Conservation (phyloP, 257 asterid species). For the Paraleonurus japonicus region DNA sequence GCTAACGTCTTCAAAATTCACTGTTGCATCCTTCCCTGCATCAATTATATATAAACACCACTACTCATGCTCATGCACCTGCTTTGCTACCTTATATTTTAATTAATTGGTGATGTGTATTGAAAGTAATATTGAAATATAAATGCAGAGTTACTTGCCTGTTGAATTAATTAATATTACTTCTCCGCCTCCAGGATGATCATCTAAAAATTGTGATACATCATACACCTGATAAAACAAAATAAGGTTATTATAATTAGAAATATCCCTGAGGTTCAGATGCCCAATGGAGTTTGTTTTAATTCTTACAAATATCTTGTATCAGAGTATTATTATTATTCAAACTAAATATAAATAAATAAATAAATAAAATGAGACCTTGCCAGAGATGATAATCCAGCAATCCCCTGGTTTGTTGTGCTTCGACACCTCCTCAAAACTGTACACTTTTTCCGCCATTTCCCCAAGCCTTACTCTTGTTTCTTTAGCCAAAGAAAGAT, state of each 20-base stretch:
- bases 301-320: too few species aligned
- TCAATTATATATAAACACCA: too few species aligned
- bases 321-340: too few species aligned
- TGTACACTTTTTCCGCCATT: constrained; percentile 43
- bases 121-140: background rate
- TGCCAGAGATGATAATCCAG: constrained; percentile 65
- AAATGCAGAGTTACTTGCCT: constrained; percentile 27
- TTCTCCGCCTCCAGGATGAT: constrained; percentile 84
- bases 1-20: constrained; percentile 64
- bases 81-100: too few species aligned
- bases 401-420: constrained; percentile 58
- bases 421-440: constrained; percentile 47
- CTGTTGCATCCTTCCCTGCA: constrained; percentile 57
- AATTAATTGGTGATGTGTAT: too few species aligned
- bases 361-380: constrained; percentile 33
- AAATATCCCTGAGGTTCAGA: too few species aligned
- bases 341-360: background rate
- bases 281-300: background rate
- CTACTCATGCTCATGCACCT: too few species aligned
- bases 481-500: background rate
- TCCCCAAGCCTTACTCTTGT: background rate
- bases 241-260: too few species aligned
- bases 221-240: constrained; percentile 47
- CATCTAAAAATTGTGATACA: constrained; percentile 53
- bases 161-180: constrained; percentile 43